Base-by-base conservation (phyloP, 352 stramenopile species). In the Phytophthora pseudosyringae region DNA sequence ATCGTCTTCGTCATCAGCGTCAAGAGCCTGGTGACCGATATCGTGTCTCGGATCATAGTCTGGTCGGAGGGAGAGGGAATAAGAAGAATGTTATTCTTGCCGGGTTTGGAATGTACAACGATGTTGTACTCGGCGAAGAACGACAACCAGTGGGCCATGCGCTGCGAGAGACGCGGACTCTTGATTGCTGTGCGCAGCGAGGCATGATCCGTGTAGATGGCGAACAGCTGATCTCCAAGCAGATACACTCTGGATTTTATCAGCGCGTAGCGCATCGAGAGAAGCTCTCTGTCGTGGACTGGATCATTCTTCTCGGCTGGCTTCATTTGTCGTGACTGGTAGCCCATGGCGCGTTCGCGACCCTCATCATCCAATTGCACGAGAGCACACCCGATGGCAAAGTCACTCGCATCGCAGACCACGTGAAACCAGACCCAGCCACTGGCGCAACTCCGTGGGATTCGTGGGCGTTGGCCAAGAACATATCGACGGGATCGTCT, bases 311-410 rank as follows among this genome's bases (percentile, higher is more conserved):
- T 31, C n/a, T 21, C 18, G 41, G n/a, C 43, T 4, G 43, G 31
- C 43, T 53, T 52, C 29, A 47, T 48, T 8, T 53, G 40, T 47
- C 31, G 16, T 38, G 31, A 47, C 9, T 61, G 53, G 15, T 52
- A 61, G 13, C 18, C 47, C 16, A 52, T 16, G 32, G 47, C 32
- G 9, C 32, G 32, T 38, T 53, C 41, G 18, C 26, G 18, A 3
- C 32, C 25, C 31, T 53, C 53, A 46, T 53, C 32, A n/a, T 61
- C 40, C n/a, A 53, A 39, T 28, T 61, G 8, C 26, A 56, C 46
- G 32, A 36, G 18, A 1, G 21, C 15, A 10, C n/a, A 50, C 15
- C 40, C 39, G 7, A 60, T 53, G 9, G 53, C 31, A n/a, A 53
- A 45, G 3, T 61, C 40, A 3, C 18, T 61, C 21, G 53, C 31